phyloP scores from a whole-genome alignment of 345 rosid genomes.

The Populus pruinosa region DNA sequence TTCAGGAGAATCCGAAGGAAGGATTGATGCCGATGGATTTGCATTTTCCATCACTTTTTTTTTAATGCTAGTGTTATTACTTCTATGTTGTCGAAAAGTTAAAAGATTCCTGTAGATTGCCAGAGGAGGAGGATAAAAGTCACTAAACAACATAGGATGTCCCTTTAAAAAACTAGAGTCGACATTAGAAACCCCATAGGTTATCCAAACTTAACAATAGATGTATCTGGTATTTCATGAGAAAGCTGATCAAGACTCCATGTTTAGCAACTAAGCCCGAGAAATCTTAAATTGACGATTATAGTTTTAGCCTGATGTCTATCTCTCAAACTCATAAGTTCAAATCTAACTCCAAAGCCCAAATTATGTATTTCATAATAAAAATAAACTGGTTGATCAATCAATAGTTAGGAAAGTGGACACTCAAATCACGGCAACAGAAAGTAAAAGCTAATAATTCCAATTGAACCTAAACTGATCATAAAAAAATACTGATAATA shows the following conservation, averaged over 20 bases:
- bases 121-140: neutral
- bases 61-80: neutral
- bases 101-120: conserved; percentile 5
- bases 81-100: neutral
- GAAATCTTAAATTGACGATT: neutral
- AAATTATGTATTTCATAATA: no score
- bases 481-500: neutral
- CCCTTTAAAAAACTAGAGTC: neutral
- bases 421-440: neutral
- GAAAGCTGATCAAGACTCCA: neutral
- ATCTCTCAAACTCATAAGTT: neutral
- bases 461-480: neutral
- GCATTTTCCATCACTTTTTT: conserved; percentile 15
- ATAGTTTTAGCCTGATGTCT: neutral
- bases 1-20: conserved; percentile 11
- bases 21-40: conserved; percentile 11
- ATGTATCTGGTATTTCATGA: neutral
- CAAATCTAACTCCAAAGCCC: neutral
- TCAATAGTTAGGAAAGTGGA: neutral
- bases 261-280: neutral
- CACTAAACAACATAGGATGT: neutral
- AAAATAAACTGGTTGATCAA: no score
- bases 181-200: no score
- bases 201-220: no score
- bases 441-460: neutral